Percentiles rank a stretch among this genome's conserved stretches.
These are phyloP conservation scores for Penicillium coprophilum DNA, from an alignment of 495 filamentous ascomycete species.

Conservation along the genomic window DNA sequence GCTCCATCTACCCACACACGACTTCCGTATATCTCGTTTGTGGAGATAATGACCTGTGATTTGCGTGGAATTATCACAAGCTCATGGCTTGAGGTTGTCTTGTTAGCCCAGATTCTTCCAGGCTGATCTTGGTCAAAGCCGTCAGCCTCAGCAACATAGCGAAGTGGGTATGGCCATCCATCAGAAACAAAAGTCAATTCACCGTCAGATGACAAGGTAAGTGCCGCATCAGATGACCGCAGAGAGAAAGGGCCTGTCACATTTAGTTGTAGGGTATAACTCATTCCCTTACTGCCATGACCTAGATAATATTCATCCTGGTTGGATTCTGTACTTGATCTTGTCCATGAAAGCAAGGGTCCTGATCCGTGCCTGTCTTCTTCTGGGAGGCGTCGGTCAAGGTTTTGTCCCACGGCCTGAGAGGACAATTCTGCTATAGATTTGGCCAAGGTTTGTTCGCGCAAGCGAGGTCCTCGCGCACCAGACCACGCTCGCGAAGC, in stretches of 20 bases:
- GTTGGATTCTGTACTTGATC: neutral
- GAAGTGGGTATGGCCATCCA: slow-evolving; percentile 53
- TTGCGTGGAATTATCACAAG: slow-evolving; percentile 19
- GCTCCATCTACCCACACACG: slow-evolving; percentile 46
- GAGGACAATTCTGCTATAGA: slow-evolving; percentile 39
- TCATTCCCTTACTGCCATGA: slow-evolving; percentile 52
- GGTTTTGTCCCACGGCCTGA: slow-evolving; percentile 48
- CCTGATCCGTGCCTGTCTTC: neutral
- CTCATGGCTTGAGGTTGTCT: slow-evolving; percentile 31
- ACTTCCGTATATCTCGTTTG: slow-evolving; percentile 42
- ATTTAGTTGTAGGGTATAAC: slow-evolving; percentile 46
- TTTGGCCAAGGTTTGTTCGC: slow-evolving; percentile 21
- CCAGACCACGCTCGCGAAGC: slow-evolving; percentile 49
- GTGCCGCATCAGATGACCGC: slow-evolving; percentile 33
- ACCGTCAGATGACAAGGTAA: slow-evolving; percentile 32
- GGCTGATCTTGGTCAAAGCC: slow-evolving; percentile 28
- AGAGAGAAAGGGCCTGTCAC: slow-evolving; percentile 45
- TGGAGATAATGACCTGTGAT: slow-evolving; percentile 33
- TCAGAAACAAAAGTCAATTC: slow-evolving; percentile 45
- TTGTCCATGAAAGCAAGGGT: slow-evolving; percentile 14
- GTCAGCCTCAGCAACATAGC: slow-evolving; percentile 32
- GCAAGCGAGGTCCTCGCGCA: slow-evolving; percentile 34
- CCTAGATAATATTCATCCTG: slow-evolving; percentile 19
- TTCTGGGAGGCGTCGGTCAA: slow-evolving; percentile 40
- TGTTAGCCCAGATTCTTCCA: slow-evolving; percentile 36